phyloP scores from a whole-genome alignment of 2,329 filamentous ascomycete genomes.

The Microdochium trichocladiopsis region DNA sequence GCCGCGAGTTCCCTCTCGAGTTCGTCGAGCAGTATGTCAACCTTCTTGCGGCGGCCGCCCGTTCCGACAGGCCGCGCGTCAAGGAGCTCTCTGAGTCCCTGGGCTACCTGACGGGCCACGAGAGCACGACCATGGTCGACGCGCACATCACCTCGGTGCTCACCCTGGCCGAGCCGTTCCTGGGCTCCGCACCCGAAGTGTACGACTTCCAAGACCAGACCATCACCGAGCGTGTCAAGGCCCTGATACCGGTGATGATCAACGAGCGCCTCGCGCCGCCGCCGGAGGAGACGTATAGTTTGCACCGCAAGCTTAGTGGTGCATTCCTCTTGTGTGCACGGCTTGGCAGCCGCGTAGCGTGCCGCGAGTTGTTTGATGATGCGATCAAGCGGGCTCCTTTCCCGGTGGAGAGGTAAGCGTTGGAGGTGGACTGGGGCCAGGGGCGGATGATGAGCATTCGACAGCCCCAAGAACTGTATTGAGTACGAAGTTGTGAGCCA shows the following conservation, averaged over 20 bases:
- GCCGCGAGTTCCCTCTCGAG: conserved; percentile 70
- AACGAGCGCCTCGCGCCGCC: conserved; percentile 81
- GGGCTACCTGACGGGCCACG: conserved; percentile 88
- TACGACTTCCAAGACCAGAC: conserved; percentile 95
- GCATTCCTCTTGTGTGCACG: conserved; percentile 89
- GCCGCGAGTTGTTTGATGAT: conserved; percentile 69
- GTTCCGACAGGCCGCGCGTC: conserved; percentile 57
- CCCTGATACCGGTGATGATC: conserved; percentile 88
- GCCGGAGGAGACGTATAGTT: conserved; percentile 92
- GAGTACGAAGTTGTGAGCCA: no score
- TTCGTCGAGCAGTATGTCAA: conserved; percentile 78
- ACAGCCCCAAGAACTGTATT: no score
- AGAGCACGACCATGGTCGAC: conserved; percentile 78
- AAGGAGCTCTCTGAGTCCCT: conserved; percentile 65
- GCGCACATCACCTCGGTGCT: conserved; percentile 85
- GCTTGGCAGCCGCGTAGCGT: conserved; percentile 75
- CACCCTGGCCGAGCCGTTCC: conserved; percentile 88
- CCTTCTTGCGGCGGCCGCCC: conserved; percentile 73
- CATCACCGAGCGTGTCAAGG: conserved; percentile 87
- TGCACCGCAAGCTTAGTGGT: conserved; percentile 91
- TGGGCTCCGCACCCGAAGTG: conserved; percentile 64
- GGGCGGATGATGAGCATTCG: background rate
- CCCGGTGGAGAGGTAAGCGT: background rate
- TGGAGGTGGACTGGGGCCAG: no score
- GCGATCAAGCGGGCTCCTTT: conserved; percentile 30